Evolutionary conservation across 169 alveolate species (phyloP), one percentile per base, ranked within the genome.

Genomic region (Plasmodium cynomolgi): DNA sequence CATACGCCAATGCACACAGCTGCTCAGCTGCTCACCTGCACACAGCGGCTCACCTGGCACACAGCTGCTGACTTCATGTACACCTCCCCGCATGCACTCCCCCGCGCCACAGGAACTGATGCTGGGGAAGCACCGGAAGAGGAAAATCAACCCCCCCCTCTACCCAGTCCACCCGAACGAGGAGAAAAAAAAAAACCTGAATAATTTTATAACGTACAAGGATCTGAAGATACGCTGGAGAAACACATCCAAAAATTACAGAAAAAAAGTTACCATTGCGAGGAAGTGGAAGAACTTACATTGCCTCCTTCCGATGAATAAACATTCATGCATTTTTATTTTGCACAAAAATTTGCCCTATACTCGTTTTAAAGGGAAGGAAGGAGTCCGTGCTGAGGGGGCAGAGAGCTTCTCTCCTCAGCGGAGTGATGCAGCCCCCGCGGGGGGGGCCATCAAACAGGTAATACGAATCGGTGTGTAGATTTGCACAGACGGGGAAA

Each of bases 91-190:
- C 2, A 5, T 31, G 17, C 37, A 31, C n/a, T n/a, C n/a, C n/a
- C 44, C 34, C 37, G 31, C 9, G 6, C 33, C n/a, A 23, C 74
- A 97, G 98, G 98, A 97, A 72, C 96, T 97, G 26, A 96, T 96
- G 84, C 83, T 93, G 2, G 98, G 98, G 15, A 97, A 97, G 79
- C 98, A 97, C 91, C 84, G 97, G 68, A 83, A 96, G 75, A 88
- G 97, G 41, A 92, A 92, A 81, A 95, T 96, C 37, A 92, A 96
- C 74, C 98, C 98, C 0, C 98, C 98, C 13, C 62, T 96, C 72
- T 95, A 94, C 41, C 98, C 98, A 39, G 86, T 97, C 4, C 98
- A 97, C 58, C 98, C 98, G 17, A 95, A 93, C 56, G 95, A 92
- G 68, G 98, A 96, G 39, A 95, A 86, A 17, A 96, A 95, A 85